Evolutionary conservation across 352 stramenopile genomes (phyloP), one percentile per base, ranked within the genome.

Genomic region (Phytopythium boreale): DNA sequence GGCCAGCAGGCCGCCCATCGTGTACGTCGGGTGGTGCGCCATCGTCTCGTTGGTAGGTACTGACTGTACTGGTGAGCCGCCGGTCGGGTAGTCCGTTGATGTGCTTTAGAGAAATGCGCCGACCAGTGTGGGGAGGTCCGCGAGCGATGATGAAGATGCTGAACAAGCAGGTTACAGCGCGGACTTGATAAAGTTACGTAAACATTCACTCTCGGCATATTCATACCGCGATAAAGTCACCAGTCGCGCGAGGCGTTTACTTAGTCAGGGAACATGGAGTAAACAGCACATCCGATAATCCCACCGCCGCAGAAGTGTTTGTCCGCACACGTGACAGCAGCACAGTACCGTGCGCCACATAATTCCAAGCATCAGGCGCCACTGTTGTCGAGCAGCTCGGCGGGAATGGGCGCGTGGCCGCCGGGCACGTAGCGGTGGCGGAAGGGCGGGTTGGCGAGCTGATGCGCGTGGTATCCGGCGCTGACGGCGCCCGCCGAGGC

Each of bases 11-110:
- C 71, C 84, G 24, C 70, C 87, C 85, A 95, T 93, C 46, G 85
- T 93, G 76, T 87, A 93, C 71, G 87, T 93, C 17, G 87, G 76
- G 70, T 95, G 87, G 64, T 95, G 87, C 20, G 81, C 77, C 84
- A 89, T 89, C 9, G 56, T 73, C 15, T 14, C 17, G n/a, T n/a
- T 22, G 1, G 2, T 3, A 15, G 26, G 24, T 17, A 9, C 2
- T 34, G 19, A 17, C 4, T 57, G 63, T 58, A 50, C 34, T 49
- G 37, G 60, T 47, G 26, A 41, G 59, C 31, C 37, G 60, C 55
- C 24, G 44, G 50, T 59, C 20, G 17, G 20, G 39, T 53, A 14
- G 41, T 17, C 56, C 15, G 51, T 8, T 14, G n/a, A 24, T 4
- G 6, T 27, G 19, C 17, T n/a, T 3, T 56, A 37, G 47, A 29